These are phyloP conservation scores for Claviceps humidiphila DNA, from an alignment of 2,329 filamentous ascomycete species.

Conservation along the genomic window DNA sequence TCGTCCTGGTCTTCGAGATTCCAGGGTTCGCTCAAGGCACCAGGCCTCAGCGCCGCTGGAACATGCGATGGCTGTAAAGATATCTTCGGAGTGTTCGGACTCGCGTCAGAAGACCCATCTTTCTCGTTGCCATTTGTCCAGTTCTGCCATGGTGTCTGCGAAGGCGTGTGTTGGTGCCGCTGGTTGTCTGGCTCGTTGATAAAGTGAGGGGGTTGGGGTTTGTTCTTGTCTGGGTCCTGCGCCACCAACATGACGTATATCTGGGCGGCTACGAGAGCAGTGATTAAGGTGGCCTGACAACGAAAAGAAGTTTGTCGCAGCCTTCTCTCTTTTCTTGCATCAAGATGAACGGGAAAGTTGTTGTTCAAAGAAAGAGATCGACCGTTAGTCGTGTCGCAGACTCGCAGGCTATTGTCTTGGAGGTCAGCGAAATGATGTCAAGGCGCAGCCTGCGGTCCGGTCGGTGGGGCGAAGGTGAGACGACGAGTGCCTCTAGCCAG, in stretches of 20 bases:
- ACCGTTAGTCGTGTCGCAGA: not conserved
- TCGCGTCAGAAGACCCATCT: constrained; percentile 3
- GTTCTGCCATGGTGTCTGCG: constrained; percentile 13
- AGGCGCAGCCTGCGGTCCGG: not conserved
- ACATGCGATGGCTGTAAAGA: constrained; percentile 10
- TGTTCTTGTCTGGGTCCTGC: constrained; percentile 1
- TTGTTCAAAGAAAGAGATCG: not conserved
- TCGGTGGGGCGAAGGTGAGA: not conserved
- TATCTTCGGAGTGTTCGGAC: constrained; percentile 2
- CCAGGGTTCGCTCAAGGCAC: constrained; percentile 10
- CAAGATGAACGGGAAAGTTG: not conserved
- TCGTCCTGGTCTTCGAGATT: constrained; percentile 15
- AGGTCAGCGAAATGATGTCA: not conserved
- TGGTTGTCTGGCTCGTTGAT: not conserved
- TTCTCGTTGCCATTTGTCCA: constrained; percentile 13
- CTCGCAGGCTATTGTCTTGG: not conserved
- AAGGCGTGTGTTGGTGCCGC: not conserved
- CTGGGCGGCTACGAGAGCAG: not conserved
- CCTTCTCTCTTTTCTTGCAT: not conserved
- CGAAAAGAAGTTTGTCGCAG: not conserved
- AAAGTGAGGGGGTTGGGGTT: not conserved
- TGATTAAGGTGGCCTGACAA: not conserved
- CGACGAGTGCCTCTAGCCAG: not conserved
- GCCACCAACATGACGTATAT: constrained; percentile 4
- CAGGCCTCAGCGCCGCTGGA: constrained; percentile 21